Base-by-base conservation (phyloP, 108 stramenopile genomes). In the Epipyxis sp. region DNA sequence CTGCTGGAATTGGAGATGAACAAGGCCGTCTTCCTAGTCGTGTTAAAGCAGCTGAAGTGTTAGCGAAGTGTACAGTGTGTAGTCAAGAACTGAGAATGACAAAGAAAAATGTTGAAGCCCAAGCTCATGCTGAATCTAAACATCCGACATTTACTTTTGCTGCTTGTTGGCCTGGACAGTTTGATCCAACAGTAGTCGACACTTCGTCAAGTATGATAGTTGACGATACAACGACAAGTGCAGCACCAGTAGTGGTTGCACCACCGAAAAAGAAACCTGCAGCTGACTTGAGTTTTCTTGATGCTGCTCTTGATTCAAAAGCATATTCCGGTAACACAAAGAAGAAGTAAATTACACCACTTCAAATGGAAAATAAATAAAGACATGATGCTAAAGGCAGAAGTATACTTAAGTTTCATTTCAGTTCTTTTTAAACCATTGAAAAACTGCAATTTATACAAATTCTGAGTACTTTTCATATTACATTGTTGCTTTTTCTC, bases 1-100 rank as follows among this genome's bases (percentile, higher is more conserved):
- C 54, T 25, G 54, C 54, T 57, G 54, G 54, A 57, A 57, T 57
- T 25, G 54, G 54, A 20, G 54, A 57, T 57, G 54, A 57, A 25
- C 54, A 57, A 25, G 54, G 54, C 16, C 16, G 54, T 20, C 54
- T 57, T 57, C 54, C 54, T 57, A 57, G 54, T 57, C 54, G 54
- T 25, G 54, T 57, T 57, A 57, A 57, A 25, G 54, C 54, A 20
- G 54, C 25, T 16, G 54, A 57, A 57, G 54, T 57, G 16, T 20
- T 57, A 25, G 54, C 54, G 16, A 57, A 25, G 25, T 57, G 54
- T 25, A 57, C 54, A 57, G 20, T 57, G 16, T 57, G 54, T 57
- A 20, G 20, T 25, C 25, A 20, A 25, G 54, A 57, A 57, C 16
- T 57, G 25, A 57, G 54, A 25, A 57, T 25, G 54, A 57, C 54